Evolutionary conservation across 139 green algal genomes (phyloP).

Genomic region (Haematococcus lacustris): DNA sequence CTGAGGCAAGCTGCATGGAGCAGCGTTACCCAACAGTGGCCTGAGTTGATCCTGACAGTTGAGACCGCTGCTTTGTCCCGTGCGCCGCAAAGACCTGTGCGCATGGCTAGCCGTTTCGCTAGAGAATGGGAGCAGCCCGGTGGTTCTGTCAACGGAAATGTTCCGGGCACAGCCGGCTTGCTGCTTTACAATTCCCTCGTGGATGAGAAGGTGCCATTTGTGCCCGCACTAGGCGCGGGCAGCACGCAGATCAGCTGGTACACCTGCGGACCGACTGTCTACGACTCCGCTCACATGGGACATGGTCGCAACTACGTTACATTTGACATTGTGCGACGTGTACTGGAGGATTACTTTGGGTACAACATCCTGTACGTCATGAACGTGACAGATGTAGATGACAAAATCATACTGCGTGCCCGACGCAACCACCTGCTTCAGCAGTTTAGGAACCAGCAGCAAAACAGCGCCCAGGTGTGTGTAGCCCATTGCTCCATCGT

Average conservation of each 20-base stretch:
- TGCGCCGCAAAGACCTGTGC: too few species aligned
- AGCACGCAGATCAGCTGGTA: conserved; percentile 84
- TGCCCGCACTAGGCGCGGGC: conserved; percentile 51
- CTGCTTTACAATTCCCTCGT: conserved; percentile 78
- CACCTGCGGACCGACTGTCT: conserved; percentile 95
- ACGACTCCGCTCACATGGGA: conserved; percentile 90
- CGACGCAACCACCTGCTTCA: conserved; percentile 81
- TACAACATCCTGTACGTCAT: conserved; percentile 90
- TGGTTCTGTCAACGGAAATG: background rate
- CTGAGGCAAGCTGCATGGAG: background rate
- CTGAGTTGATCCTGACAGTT: background rate
- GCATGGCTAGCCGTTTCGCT: background rate
- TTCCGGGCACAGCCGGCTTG: conserved; percentile 12
- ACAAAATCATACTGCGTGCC: conserved; percentile 97
- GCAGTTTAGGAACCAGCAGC: conserved; percentile 41
- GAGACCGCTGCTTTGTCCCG: background rate
- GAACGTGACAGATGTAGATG: conserved; percentile 99
- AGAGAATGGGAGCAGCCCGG: background rate
- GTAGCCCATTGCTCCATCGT: background rate
- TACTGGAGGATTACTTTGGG: conserved; percentile 95
- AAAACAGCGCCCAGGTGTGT: background rate
- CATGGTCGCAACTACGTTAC: conserved; percentile 96
- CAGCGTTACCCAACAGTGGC: background rate
- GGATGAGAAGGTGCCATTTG: conserved; percentile 80
- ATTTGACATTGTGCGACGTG: conserved; percentile 92